phyloP scores from a whole-genome alignment of 306 rosid species.

The Arachis hypogaea region DNA sequence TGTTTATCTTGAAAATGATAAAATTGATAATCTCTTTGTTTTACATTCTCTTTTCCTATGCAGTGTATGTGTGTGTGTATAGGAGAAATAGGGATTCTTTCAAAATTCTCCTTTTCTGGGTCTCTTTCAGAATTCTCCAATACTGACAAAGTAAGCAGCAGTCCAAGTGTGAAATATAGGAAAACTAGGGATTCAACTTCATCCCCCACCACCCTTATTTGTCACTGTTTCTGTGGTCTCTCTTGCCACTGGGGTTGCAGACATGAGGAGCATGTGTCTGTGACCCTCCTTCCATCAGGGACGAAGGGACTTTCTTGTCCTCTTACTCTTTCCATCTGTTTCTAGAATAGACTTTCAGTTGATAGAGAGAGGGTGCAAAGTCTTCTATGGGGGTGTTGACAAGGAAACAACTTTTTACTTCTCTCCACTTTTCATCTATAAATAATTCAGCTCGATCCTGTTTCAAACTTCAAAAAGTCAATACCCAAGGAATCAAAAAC shows the following conservation, averaged over 20 bases:
- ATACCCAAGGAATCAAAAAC: conserved; percentile 32
- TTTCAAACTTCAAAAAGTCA: conserved; percentile 51
- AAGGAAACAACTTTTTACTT: conserved; percentile 52
- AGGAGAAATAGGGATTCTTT: conserved; percentile 18
- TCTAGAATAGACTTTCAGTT: conserved; percentile 45
- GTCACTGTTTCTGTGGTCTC: conserved; percentile 37
- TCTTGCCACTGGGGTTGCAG: conserved; percentile 40
- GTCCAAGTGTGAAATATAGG: conserved; percentile 56
- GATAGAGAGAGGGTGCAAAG: conserved; percentile 22
- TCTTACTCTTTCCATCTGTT: conserved; percentile 44
- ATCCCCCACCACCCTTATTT: neutral
- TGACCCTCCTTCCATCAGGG: conserved; percentile 42
- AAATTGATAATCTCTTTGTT: conserved; percentile 23
- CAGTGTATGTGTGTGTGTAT: conserved; percentile 26
- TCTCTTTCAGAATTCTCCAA: conserved; percentile 54
- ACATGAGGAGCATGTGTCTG: conserved; percentile 54
- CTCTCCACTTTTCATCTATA: conserved; percentile 41
- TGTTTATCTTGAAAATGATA: neutral
- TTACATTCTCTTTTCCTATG: conserved; percentile 20
- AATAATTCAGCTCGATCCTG: conserved; percentile 53
- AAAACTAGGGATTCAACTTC: conserved; percentile 32
- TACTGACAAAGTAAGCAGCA: conserved; percentile 61
- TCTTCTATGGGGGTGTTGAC: conserved; percentile 76
- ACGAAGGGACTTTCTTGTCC: conserved; percentile 64
- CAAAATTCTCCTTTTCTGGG: conserved; percentile 39